These are phyloP conservation scores for Sindora glabra DNA, from an alignment of 306 rosid species.

Conservation along the genomic window DNA sequence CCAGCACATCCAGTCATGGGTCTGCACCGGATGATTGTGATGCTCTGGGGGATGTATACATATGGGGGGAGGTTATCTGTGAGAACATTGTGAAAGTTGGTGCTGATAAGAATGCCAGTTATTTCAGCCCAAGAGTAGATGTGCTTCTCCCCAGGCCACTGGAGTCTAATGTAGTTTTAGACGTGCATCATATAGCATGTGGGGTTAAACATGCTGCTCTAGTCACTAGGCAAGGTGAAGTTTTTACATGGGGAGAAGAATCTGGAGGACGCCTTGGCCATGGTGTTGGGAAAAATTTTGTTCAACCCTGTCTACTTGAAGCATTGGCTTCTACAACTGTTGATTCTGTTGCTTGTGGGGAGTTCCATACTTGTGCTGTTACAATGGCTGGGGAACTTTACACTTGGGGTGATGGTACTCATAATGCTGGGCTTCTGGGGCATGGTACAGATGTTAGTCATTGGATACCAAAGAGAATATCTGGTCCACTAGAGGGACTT, in stretches of 20 bases:
- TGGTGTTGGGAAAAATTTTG: conserved; percentile 81
- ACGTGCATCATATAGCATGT: conserved; percentile 83
- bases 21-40: conserved; percentile 95
- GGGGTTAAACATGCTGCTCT: conserved; percentile 89
- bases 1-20: conserved; percentile 97
- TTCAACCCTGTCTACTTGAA: conserved; percentile 82
- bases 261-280: conserved; percentile 99
- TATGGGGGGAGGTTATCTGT: conserved; percentile 91
- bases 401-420: conserved; percentile 98
- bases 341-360: conserved; percentile 95
- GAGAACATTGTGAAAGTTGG: conserved; percentile 66
- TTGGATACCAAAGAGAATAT: conserved; percentile 90
- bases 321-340: conserved; percentile 58
- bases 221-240: conserved; percentile 94
- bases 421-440: conserved; percentile 97
- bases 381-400: conserved; percentile 85
- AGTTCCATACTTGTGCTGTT: conserved; percentile 96
- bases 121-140: conserved; percentile 60
- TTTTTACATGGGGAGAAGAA: conserved; percentile 99
- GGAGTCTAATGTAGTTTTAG: conserved; percentile 83
- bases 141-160: conserved; percentile 85
- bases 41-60: conserved; percentile 88
- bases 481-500: conserved; percentile 86
- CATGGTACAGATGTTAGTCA: conserved; percentile 86
- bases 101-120: conserved; percentile 52